Conservation (phyloP, 331 rosid species). For the Acacia pycnantha region DNA sequence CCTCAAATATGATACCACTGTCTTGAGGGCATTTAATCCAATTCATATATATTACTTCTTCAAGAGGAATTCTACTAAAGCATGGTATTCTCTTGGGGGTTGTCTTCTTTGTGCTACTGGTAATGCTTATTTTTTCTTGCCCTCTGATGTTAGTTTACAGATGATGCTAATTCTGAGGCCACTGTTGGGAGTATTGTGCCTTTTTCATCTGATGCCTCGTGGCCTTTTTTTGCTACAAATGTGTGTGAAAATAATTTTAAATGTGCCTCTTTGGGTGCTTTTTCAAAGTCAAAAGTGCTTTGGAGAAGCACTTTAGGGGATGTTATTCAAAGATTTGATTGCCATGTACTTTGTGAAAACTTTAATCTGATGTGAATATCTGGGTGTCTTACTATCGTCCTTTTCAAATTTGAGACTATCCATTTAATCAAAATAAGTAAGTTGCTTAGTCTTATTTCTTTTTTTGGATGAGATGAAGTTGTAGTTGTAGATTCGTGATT, state of each 20-base stretch:
- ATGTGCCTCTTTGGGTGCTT: background rate
- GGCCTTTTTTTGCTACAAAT: background rate
- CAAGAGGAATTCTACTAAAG: conserved; percentile 87
- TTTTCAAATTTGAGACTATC: background rate
- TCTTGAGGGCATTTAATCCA: conserved; percentile 94
- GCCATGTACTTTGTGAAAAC: background rate
- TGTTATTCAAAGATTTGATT: background rate
- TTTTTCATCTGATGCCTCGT: background rate
- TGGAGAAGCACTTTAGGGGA: background rate
- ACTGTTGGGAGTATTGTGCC: background rate
- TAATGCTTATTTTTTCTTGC: conserved; percentile 33
- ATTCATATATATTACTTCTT: conserved; percentile 87
- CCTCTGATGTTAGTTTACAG: conserved; percentile 13
- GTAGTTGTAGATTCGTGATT: background rate
- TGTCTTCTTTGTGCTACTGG: conserved; percentile 99
- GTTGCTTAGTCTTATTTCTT: background rate
- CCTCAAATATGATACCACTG: conserved; percentile 75
- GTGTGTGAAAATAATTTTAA: background rate
- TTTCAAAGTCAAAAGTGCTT: background rate
- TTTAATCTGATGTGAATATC: background rate
- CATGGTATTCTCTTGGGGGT: conserved; percentile 98
- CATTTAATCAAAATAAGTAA: background rate
- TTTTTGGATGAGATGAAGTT: background rate
- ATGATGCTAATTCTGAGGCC: conserved; percentile 3
- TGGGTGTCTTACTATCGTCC: background rate